A percentile compares a stretch with the other conserved stretches of the same genome.
phyloP scores from a whole-genome alignment of 108 stramenopile genomes.

The Epithemia pelagica region DNA sequence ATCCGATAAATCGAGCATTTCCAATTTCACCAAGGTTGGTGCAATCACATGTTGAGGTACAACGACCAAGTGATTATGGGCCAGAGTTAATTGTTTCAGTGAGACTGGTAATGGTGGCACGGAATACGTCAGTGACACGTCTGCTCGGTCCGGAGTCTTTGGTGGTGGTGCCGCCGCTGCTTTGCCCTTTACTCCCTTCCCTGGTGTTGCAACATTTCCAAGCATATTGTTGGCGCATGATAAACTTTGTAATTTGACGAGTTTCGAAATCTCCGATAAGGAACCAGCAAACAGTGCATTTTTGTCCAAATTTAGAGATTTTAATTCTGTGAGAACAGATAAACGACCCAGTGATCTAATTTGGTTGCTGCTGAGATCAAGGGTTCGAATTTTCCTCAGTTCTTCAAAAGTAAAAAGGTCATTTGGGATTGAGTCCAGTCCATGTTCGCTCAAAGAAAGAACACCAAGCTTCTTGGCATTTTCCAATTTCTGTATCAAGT shows the following conservation, averaged over 20 bases:
- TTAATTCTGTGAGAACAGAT: constrained; percentile 46
- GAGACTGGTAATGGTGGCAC: constrained; percentile 41
- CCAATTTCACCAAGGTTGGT: constrained; percentile 31
- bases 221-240: constrained; percentile 56
- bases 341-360: constrained; percentile 36
- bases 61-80: constrained; percentile 41
- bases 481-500: constrained; percentile 52
- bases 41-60: constrained; percentile 38
- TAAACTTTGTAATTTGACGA: constrained; percentile 66
- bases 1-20: constrained; percentile 59
- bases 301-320: constrained; percentile 69
- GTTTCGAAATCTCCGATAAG: constrained; percentile 35
- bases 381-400: constrained; percentile 19
- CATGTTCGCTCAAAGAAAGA: constrained; percentile 75
- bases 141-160: not conserved
- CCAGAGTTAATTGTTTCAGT: constrained; percentile 53
- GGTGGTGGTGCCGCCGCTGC: not conserved
- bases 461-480: constrained; percentile 59
- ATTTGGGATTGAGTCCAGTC: constrained; percentile 52
- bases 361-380: constrained; percentile 75
- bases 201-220: constrained; percentile 13
- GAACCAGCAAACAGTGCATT: constrained; percentile 49
- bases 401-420: constrained; percentile 60
- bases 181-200: not conserved
- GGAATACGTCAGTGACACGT: not conserved